Percentiles rank a stretch among this genome's conserved stretches.
phyloP scores from a whole-genome alignment of 331 rosid genomes.

The Quercus lobata region DNA sequence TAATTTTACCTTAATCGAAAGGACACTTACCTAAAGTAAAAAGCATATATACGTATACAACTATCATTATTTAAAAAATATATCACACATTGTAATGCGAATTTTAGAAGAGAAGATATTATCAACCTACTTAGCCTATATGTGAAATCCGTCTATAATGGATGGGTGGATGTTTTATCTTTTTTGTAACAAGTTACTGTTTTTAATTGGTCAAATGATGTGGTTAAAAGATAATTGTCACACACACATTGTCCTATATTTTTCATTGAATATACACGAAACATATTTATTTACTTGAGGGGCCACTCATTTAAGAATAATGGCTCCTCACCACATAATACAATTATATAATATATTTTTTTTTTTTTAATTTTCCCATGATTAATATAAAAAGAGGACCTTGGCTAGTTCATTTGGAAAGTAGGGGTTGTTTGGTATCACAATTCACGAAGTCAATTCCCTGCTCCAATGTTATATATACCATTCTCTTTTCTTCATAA shows the following conservation, averaged over 20 bases:
- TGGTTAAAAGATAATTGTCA: neutral
- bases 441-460: neutral
- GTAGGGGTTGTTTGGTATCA: conserved; percentile 1
- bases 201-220: neutral
- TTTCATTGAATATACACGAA: neutral
- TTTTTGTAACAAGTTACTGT: no score
- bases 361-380: neutral
- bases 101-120: no score
- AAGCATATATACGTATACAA: neutral
- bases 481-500: neutral
- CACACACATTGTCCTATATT: neutral
- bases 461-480: neutral
- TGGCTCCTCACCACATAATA: neutral
- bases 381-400: neutral
- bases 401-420: neutral
- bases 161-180: no score
- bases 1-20: neutral
- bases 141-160: no score
- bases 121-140: no score
- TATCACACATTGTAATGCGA: no score
- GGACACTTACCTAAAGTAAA: neutral
- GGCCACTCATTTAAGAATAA: neutral
- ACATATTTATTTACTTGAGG: neutral
- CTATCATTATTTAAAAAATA: neutral
- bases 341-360: neutral